Conservation (phyloP, 106 monocot genomes). For the Dioscorea dumetorum region DNA sequence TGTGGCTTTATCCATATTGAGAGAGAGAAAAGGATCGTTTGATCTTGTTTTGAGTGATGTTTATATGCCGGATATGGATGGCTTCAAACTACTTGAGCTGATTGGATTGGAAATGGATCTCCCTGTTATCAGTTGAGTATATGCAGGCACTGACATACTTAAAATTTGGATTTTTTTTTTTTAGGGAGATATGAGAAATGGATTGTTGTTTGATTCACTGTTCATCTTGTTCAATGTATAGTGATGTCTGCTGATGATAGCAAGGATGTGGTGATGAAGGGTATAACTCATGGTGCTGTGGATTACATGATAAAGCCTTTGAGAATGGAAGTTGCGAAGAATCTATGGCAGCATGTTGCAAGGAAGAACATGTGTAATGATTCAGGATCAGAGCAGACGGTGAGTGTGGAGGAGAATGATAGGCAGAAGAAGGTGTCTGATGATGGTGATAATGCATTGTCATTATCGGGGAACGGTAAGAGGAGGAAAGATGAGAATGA, state of each 20-base stretch:
- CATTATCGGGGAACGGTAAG: slow-evolving; percentile 12
- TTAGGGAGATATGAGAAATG: too few species aligned
- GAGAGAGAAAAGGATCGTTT: slow-evolving; percentile 2
- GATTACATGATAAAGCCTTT: slow-evolving; percentile 26
- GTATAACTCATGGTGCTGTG: slow-evolving; percentile 16
- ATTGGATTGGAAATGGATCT: slow-evolving; percentile 14
- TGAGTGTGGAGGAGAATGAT: slow-evolving; percentile 10
- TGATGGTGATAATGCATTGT: slow-evolving; percentile 9
- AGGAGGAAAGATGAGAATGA: slow-evolving; percentile 18
- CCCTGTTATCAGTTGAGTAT: slow-evolving; percentile 16
- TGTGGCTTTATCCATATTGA: slow-evolving; percentile 8
- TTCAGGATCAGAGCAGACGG: slow-evolving; percentile 9
- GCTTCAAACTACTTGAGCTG: slow-evolving; percentile 11
- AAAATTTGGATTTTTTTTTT: too few species aligned
- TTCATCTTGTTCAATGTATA: not conserved
- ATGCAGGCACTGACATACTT: too few species aligned
- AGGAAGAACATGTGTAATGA: slow-evolving; percentile 13
- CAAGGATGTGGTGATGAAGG: slow-evolving; percentile 20
- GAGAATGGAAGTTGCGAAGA: slow-evolving; percentile 13
- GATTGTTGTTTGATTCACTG: not conserved
- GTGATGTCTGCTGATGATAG: slow-evolving; percentile 24
- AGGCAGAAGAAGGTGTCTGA: slow-evolving; percentile 12
- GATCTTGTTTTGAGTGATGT: slow-evolving; percentile 22
- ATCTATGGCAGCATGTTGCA: slow-evolving; percentile 23
- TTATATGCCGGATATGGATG: slow-evolving; percentile 25